Base-by-base conservation (phyloP, 2,329 filamentous ascomycete genomes). In the Monilinia polystroma region DNA sequence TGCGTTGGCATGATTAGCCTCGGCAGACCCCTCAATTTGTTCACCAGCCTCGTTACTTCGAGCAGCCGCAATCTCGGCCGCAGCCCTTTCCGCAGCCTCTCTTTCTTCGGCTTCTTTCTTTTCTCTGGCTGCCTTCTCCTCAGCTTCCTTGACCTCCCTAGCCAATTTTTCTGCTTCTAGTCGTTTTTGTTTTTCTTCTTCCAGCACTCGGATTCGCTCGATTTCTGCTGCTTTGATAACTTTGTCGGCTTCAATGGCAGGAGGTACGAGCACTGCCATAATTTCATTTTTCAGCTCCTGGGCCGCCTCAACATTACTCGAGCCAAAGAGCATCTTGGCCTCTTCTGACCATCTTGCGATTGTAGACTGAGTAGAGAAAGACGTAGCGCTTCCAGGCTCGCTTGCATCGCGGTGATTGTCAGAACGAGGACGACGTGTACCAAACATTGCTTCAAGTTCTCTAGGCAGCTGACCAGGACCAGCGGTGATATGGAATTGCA, bases 261-360 rank as follows among this genome's bases (percentile, higher is more conserved):
- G 88, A 52, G 95, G 95, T 3, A 94, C 88, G 69, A 99, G 84
- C 52, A 87, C 79, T 55, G 86, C 88, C 52, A 92, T 81, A 35
- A 99, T 84, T 2, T 87, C 84, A 71, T 86, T 89, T 70, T 89
- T 79, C 20, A 96, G 82, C 64, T 86, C 85, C 68, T 85, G 82
- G 2, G 88, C 85, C 75, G 90, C 90, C 59, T 97, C 93, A 4
- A 85, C 76, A 63, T 89, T 85, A 59, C 80, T 82, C 29, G 82
- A 79, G 35, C 91, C 90, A 77, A 95, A 98, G 0, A 98, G 83
- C 77, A 99, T 88, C 70, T 90, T 88, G 11, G 93, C 89, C 77
- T 98, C 96, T 75, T 97, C 92, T 75, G 91, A 87, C 89, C 96
- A 99, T 69, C 95, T 89, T 64, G 85, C 83, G 66, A 84, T 81